Conservation (phyloP, 169 alveolate genomes). For the Blepharisma undulans region DNA sequence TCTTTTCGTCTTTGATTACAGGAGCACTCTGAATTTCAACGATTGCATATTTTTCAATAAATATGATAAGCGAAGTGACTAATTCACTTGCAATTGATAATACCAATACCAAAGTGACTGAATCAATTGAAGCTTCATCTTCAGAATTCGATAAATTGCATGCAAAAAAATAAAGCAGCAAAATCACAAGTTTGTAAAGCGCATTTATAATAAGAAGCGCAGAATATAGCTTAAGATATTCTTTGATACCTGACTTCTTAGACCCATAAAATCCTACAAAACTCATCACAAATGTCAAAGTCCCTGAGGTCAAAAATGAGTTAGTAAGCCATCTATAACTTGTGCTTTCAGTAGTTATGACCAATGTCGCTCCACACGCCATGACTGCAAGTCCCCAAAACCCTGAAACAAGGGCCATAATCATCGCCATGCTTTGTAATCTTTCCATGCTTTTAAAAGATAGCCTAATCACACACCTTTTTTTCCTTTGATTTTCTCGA, state of each 20-base stretch:
- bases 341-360: background rate
- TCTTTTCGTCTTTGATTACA: background rate
- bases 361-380: background rate
- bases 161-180: background rate
- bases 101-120: background rate
- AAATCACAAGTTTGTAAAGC: background rate
- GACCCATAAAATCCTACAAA: constrained; percentile 38
- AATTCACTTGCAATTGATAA: background rate
- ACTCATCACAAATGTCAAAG: constrained; percentile 34
- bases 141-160: background rate
- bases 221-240: constrained; percentile 31
- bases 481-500: background rate
- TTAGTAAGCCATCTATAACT: background rate
- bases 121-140: background rate
- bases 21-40: background rate
- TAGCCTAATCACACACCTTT: background rate
- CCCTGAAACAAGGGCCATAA: background rate
- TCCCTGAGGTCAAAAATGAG: constrained; percentile 27
- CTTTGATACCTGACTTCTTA: constrained; percentile 27
- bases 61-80: background rate
- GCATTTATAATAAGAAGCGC: constrained; percentile 7
- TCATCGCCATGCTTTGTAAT: background rate
- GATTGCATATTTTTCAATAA: background rate
- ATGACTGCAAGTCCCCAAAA: background rate
- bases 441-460: background rate